Evolutionary conservation across 805 yeast species (phyloP), one percentile per base, ranked within the genome.

Genomic region (Saccharomycopsis fermentans): DNA sequence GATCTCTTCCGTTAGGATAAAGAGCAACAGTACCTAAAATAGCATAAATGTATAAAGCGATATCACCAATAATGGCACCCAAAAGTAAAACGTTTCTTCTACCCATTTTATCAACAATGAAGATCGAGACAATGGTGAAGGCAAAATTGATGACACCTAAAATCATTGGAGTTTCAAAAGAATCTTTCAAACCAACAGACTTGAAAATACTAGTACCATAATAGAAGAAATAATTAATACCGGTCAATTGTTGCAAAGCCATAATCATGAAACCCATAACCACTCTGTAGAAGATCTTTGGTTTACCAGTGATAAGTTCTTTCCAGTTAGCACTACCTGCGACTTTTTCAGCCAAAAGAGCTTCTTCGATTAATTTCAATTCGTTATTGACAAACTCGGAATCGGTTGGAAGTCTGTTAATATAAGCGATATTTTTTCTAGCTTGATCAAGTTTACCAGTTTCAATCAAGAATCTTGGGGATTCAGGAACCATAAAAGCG

Each of bases 291-390:
- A 73, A 69, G 64, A 83, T 77, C 74, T 77, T 81, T 65, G 90
- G 90, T 66, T 78, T 72, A 63, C 90, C 89, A 27, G 79, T 77
- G 62, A 84, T 66, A 56, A 83, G 77, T 66, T 84, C 87, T 55
- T 71, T 71, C 87, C 89, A 84, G 2, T 82, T 68, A 6, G 89
- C 89, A 55, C 72, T 72, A 66, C 89, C 90, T 37, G 85, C 87
- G 61, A 77, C 65, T 62, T 68, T 72, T 71, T 84, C 90, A 63
- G 78, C 74, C 68, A 82, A 83, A 63, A 84, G 74, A 71, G 83
- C 86, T 59, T 83, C 83, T 66, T 76, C 65, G 55, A 84, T 79
- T 34, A 73, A 68, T 59, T 78, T 78, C 54, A 82, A 70, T 68
- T 85, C 86, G 40, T 74, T 73, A 64, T 75, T 73, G 54, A 82